A percentile compares a stretch with the other conserved stretches of the same genome.
Conservation (phyloP, 495 filamentous ascomycete genomes). For the Annulohypoxylon nitens region DNA sequence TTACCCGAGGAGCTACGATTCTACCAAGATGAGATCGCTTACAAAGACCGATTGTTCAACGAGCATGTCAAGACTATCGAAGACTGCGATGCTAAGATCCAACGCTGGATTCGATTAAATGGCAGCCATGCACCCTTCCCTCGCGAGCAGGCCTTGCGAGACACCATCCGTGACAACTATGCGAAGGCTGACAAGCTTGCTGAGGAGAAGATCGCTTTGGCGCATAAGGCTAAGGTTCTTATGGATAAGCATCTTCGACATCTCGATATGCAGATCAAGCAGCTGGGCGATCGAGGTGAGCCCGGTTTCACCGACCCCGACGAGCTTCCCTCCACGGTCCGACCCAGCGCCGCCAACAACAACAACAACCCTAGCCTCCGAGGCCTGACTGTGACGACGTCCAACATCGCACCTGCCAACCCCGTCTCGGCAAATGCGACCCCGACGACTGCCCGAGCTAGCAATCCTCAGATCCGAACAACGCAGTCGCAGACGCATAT, state of each 20-base stretch:
- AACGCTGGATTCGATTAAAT: conserved; percentile 89
- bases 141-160: conserved; percentile 82
- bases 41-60: conserved; percentile 85
- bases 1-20: conserved; percentile 92
- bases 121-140: conserved; percentile 85
- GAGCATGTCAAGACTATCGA: conserved; percentile 80
- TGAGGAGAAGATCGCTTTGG: conserved; percentile 86
- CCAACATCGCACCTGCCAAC: conserved; percentile 62
- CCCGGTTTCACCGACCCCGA: conserved; percentile 79
- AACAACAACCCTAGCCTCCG: conserved; percentile 49
- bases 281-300: conserved; percentile 81
- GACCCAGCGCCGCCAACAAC: conserved; percentile 66
- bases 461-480: conserved; percentile 58
- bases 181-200: conserved; percentile 79
- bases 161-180: conserved; percentile 77
- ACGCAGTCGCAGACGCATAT: conserved; percentile 58
- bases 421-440: conserved; percentile 63
- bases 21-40: conserved; percentile 92
- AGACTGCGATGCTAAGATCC: conserved; percentile 81
- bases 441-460: conserved; percentile 48
- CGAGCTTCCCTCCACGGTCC: conserved; percentile 80
- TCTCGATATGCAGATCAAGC: conserved; percentile 87
- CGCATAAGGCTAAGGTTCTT: conserved; percentile 79
- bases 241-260: conserved; percentile 91
- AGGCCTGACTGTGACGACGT: conserved; percentile 50